A percentile compares a stretch with the other conserved stretches of the same genome.
phyloP scores from a whole-genome alignment of 2,329 filamentous ascomycete genomes.

The Fusarium liriodendri region DNA sequence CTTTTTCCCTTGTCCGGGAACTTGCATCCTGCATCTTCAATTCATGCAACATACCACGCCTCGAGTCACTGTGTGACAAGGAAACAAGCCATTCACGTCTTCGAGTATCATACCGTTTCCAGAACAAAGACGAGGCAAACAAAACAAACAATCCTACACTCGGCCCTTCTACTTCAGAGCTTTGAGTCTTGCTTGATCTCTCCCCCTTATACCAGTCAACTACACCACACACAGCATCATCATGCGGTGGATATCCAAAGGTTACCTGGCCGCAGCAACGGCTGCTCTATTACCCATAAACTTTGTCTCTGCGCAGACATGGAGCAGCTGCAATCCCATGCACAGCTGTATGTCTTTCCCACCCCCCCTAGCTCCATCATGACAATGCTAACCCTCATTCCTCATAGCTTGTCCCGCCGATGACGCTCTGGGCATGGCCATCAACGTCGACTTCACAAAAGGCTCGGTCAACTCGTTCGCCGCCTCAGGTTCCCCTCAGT shows the following conservation, averaged over 20 bases:
- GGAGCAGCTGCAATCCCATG: slow-evolving; percentile 54
- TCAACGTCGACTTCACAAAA: slow-evolving; percentile 84
- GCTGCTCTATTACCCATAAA: slow-evolving; percentile 37
- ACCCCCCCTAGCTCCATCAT: neutral
- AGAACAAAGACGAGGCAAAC: neutral
- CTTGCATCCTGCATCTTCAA: slow-evolving; percentile 12
- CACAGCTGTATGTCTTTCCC: slow-evolving; percentile 45
- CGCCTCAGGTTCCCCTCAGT: slow-evolving; percentile 75
- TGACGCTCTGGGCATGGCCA: slow-evolving; percentile 84
- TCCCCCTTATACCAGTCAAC: neutral
- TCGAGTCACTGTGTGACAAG: neutral
- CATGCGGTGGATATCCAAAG: slow-evolving; percentile 39
- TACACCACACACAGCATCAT: slow-evolving; percentile 13
- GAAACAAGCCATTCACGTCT: neutral
- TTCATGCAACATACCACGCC: neutral
- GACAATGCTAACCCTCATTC: slow-evolving; percentile 4
- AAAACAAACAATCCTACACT: neutral
- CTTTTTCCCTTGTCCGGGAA: slow-evolving; percentile 4
- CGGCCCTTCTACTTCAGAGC: neutral
- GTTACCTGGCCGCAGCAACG: slow-evolving; percentile 34
- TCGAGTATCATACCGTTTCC: neutral
- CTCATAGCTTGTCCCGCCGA: slow-evolving; percentile 74
- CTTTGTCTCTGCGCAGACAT: slow-evolving; percentile 52
- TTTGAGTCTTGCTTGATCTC: neutral
- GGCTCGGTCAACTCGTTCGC: slow-evolving; percentile 84